A percentile compares a stretch with the other conserved stretches of the same genome.
Conservation (phyloP, 495 filamentous ascomycete genomes). For the Podospora fimiseda region DNA sequence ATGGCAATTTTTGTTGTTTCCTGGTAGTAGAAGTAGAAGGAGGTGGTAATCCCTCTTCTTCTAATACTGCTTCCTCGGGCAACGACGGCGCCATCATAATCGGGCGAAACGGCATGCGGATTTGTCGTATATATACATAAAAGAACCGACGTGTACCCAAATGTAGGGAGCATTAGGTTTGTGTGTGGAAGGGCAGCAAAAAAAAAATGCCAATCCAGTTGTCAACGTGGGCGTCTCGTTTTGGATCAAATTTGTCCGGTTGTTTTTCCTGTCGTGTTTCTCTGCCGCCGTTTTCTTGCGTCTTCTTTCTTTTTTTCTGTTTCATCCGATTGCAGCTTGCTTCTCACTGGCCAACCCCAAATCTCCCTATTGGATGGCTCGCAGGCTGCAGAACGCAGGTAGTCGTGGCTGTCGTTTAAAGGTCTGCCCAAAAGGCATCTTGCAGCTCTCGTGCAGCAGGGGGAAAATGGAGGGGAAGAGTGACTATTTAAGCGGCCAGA, state of each 20-base stretch:
- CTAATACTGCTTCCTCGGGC: too few species aligned
- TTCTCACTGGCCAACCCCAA: constrained; percentile 16
- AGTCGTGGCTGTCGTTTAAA: constrained; percentile 36
- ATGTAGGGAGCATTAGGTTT: constrained; percentile 10
- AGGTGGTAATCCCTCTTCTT: too few species aligned
- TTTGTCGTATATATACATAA: too few species aligned
- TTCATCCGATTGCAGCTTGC: not conserved
- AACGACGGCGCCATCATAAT: too few species aligned
- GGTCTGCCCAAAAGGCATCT: constrained; percentile 14
- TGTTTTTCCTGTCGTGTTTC: not conserved
- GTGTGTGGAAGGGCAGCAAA: constrained; percentile 3
- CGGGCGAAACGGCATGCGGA: too few species aligned
- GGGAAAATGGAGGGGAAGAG: not conserved
- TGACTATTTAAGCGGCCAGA: not conserved
- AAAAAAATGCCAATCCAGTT: not conserved
- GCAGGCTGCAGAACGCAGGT: constrained; percentile 28
- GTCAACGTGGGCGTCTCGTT: constrained; percentile 23
- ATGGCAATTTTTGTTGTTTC: too few species aligned
- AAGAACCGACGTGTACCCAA: too few species aligned
- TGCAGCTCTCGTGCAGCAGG: constrained; percentile 15
- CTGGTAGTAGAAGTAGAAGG: too few species aligned
- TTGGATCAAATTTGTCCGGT: constrained; percentile 2
- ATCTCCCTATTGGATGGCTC: constrained; percentile 24
- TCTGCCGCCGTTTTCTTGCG: not conserved
- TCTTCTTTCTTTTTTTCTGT: not conserved